These are phyloP conservation scores for Prunus salicina DNA, from an alignment of 306 rosid species.

Conservation along the genomic window DNA sequence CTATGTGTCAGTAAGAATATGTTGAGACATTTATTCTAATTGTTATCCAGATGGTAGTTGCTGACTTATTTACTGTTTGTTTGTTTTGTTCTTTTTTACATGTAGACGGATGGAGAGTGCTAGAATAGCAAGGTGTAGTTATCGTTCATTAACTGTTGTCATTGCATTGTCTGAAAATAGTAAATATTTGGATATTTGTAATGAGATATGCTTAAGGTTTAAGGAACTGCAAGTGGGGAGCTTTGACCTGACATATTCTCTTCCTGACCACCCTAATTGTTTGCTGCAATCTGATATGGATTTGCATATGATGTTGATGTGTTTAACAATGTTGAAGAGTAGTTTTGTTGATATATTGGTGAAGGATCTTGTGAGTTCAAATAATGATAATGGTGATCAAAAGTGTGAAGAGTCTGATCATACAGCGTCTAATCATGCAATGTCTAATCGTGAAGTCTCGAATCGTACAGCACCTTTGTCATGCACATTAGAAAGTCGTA, in stretches of 20 bases:
- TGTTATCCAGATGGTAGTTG: background rate
- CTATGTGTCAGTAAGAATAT: too few species aligned
- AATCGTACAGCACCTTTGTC: background rate
- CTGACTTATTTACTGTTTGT: background rate
- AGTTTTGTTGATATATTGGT: background rate
- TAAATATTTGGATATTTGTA: background rate
- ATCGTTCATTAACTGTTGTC: background rate
- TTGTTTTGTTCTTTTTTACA: background rate
- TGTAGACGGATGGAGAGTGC: background rate
- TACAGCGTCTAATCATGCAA: background rate
- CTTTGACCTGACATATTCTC: constrained; percentile 2
- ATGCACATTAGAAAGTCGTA: background rate
- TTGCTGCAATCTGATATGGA: constrained; percentile 3
- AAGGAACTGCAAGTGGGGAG: background rate
- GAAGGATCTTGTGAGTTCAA: background rate
- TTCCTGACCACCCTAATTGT: constrained; percentile 2
- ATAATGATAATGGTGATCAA: background rate
- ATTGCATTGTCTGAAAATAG: background rate
- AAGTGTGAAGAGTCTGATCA: background rate
- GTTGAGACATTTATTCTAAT: too few species aligned
- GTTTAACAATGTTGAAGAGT: background rate
- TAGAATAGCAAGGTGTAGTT: constrained; percentile 5
- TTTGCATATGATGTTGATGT: background rate
- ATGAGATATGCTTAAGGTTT: background rate
- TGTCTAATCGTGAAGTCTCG: background rate